These are phyloP conservation scores for Kandelia obovata DNA, from an alignment of 345 rosid species.

Conservation along the genomic window DNA sequence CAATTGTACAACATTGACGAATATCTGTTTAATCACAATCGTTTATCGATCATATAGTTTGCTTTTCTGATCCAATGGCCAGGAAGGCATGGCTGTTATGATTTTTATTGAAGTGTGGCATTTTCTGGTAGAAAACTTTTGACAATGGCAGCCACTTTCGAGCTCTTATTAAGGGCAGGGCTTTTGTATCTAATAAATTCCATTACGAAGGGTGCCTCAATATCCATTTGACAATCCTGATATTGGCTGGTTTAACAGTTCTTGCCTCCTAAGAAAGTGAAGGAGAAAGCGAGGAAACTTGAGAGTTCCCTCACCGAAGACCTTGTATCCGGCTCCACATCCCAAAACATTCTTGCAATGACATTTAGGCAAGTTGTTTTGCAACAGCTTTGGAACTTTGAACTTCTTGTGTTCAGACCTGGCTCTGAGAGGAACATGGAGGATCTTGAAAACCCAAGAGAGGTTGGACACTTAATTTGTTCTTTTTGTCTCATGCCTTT, in stretches of 20 bases:
- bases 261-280: slow-evolving; percentile 74
- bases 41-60: no score
- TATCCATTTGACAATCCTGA: no score
- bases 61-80: no score
- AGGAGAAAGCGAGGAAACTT: slow-evolving; percentile 61
- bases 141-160: no score
- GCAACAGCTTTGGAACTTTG: slow-evolving; percentile 72
- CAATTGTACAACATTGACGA: no score
- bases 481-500: slow-evolving; percentile 2
- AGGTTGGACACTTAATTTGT: slow-evolving; percentile 44
- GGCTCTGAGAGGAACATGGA: slow-evolving; percentile 70
- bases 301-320: slow-evolving; percentile 42
- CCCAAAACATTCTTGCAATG: slow-evolving; percentile 75
- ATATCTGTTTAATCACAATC: no score
- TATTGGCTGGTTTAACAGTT: slow-evolving; percentile 41
- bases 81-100: no score
- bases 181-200: no score
- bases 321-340: slow-evolving; percentile 36
- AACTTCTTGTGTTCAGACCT: slow-evolving; percentile 59
- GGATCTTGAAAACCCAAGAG: slow-evolving; percentile 61
- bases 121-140: no score
- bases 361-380: slow-evolving; percentile 85
- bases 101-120: no score
- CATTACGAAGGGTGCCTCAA: no score
- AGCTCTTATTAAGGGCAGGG: no score